Percentiles rank a stretch among this genome's conserved stretches.
These are phyloP conservation scores for Saposhnikovia divaricata DNA, from an alignment of 129 eudicot genomes.

Conservation along the genomic window DNA sequence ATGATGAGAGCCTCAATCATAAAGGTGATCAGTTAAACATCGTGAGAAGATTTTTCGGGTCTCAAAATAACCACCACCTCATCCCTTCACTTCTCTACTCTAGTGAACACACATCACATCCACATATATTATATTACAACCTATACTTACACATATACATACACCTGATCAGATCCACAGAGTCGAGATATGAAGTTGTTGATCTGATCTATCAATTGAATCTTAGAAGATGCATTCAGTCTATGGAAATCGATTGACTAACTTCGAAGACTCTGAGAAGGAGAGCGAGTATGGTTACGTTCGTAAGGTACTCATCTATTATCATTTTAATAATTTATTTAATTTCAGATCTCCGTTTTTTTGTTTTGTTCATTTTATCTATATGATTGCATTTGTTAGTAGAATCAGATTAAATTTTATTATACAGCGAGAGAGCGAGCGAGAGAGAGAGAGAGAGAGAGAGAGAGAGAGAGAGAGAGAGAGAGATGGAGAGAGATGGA, in stretches of 20 bases:
- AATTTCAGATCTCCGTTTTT: no score
- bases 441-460: no score
- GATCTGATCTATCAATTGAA: background rate
- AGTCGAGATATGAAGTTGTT: background rate
- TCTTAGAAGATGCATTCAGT: constrained; percentile 59
- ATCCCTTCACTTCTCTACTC: background rate
- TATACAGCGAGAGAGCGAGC: no score
- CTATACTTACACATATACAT: background rate
- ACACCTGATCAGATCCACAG: background rate
- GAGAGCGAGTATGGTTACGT: constrained; percentile 99
- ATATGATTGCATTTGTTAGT: no score
- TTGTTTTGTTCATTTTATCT: no score
- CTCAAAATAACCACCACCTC: background rate
- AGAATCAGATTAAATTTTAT: no score
- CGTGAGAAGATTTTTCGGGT: background rate
- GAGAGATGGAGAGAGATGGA: no score
- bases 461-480: no score
- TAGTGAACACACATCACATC: background rate
- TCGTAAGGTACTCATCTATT: constrained; percentile 73
- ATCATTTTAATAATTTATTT: background rate
- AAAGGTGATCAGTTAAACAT: background rate
- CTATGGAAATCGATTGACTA: constrained; percentile 79
- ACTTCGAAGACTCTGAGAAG: constrained; percentile 94
- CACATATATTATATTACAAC: background rate
- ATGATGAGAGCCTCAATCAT: background rate